Percentiles rank a stretch among this genome's conserved stretches.
Conservation (phyloP, 1,284 basidiomycete species). For the Athelia psychrophila region DNA sequence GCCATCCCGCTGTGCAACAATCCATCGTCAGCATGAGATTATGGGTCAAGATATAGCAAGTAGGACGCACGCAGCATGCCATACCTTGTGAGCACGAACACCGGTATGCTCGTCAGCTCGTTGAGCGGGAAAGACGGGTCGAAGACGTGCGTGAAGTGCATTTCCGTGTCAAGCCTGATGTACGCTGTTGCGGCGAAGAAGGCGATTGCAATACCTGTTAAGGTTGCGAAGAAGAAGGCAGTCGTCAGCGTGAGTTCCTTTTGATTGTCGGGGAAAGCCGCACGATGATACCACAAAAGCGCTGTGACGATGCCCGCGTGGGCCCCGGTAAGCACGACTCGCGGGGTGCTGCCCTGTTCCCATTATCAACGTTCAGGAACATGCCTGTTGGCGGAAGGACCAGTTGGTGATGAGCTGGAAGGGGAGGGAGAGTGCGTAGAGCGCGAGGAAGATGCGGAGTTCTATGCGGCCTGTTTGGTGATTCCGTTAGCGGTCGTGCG, state of each 20-base stretch:
- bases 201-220: constrained; percentile 53
- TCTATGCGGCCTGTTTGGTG: constrained; percentile 71
- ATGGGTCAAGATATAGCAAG: constrained; percentile 1
- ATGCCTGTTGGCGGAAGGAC: constrained; percentile 72
- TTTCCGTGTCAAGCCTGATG: constrained; percentile 74
- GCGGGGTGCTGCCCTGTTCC: constrained; percentile 58
- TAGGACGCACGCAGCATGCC: constrained; percentile 72
- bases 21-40: constrained; percentile 2
- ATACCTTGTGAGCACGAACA: constrained; percentile 83
- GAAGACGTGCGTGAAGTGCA: constrained; percentile 60
- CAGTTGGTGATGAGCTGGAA: constrained; percentile 80
- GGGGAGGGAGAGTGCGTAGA: constrained; percentile 71
- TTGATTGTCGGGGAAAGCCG: no score
- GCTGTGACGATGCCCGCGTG: constrained; percentile 69
- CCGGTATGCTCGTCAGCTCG: constrained; percentile 56
- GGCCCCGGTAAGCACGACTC: constrained; percentile 72
- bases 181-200: constrained; percentile 75
- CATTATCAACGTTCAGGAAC: no score
- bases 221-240: constrained; percentile 36
- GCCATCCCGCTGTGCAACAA: constrained; percentile 56
- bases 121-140: constrained; percentile 55
- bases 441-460: constrained; percentile 57
- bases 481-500: neutral
- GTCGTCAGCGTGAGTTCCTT: neutral
- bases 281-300: constrained; percentile 69